Evolutionary conservation across 2,329 filamentous ascomycete species (phyloP).

Genomic region (Aspergillus sclerotialis): DNA sequence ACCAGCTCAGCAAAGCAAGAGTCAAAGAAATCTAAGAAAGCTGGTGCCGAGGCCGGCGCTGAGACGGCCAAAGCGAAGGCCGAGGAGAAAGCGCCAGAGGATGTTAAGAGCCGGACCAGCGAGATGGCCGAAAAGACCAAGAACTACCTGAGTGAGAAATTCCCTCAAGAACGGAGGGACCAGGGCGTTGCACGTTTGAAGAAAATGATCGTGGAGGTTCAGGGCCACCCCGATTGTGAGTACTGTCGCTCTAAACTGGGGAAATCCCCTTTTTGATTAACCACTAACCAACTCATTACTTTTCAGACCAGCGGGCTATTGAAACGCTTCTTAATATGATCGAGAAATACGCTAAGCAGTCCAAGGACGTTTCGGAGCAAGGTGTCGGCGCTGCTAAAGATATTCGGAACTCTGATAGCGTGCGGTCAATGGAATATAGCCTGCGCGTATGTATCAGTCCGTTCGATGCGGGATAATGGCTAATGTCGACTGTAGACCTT

Average conservation of each 20-base stretch:
- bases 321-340: conserved; percentile 77
- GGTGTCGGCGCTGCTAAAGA: conserved; percentile 64
- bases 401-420: background rate
- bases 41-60: conserved; percentile 39
- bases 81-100: conserved; percentile 58
- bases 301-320: conserved; percentile 71
- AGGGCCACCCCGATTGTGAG: conserved; percentile 83
- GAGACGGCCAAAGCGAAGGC: conserved; percentile 48
- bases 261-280: background rate
- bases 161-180: conserved; percentile 87
- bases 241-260: conserved; percentile 10
- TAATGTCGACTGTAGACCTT: conserved; percentile 59
- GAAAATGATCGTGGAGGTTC: conserved; percentile 97
- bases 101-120: conserved; percentile 37
- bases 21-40: conserved; percentile 47
- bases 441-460: conserved; percentile 52
- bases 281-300: background rate
- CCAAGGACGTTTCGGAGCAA: conserved; percentile 57
- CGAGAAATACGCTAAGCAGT: conserved; percentile 75
- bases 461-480: conserved; percentile 10
- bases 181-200: conserved; percentile 88
- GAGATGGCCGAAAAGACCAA: conserved; percentile 43
- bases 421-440: conserved; percentile 53
- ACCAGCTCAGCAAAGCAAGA: conserved; percentile 43
- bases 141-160: conserved; percentile 76